Conservation (phyloP, 2,329 filamentous ascomycete genomes). For the Botrytis cinerea region DNA sequence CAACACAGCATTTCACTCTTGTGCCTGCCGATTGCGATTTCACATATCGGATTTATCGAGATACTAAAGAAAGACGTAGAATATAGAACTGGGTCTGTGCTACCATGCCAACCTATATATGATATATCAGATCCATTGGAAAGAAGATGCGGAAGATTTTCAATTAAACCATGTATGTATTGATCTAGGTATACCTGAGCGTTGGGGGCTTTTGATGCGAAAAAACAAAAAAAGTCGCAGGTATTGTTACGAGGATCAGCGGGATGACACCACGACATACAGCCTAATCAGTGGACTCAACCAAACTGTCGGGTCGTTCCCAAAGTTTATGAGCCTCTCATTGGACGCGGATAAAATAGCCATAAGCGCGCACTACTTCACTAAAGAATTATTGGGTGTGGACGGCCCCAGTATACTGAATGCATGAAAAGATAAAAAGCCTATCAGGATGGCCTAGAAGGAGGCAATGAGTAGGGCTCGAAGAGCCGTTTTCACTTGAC, state of each 20-base stretch:
- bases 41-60: background rate
- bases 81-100: background rate
- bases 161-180: background rate
- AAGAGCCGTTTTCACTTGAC: conserved; percentile 1
- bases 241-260: conserved; percentile 2
- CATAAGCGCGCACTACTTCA: conserved; percentile 11
- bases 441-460: background rate
- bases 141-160: background rate
- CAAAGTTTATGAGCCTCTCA: background rate
- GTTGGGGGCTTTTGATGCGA: background rate
- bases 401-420: background rate
- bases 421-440: conserved; percentile 7
- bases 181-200: background rate
- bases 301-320: conserved; percentile 15
- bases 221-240: background rate
- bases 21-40: background rate
- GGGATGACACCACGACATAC: conserved; percentile 7
- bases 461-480: background rate
- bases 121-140: background rate
- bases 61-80: background rate
- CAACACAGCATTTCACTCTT: conserved; percentile 5
- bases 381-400: background rate
- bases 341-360: background rate
- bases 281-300: conserved; percentile 12
- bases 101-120: conserved; percentile 12